Base-by-base conservation (phyloP, 768 basidiomycete species). In the Leccinum boreale region DNA sequence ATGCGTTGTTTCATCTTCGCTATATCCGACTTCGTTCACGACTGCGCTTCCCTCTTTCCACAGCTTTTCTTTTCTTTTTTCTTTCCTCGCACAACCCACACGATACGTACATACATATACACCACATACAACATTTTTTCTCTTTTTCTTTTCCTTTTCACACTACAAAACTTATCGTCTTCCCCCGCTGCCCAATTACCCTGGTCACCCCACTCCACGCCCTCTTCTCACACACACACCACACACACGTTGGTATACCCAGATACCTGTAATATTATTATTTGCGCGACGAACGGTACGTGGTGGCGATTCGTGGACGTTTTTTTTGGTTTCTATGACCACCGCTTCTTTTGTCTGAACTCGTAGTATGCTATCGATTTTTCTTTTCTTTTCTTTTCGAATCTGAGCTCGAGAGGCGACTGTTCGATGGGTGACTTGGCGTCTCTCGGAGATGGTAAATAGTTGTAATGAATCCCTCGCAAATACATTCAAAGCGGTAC, bases 231-330 rank as follows among this genome's bases (percentile, higher is more conserved):
- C 33, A 29, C 33, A 36, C 57, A n/a, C 56, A 36, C 33, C 23
- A 28, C 56, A 17, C 57, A 39, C 28, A 66, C 70, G 65, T 39
- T 50, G 52, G 59, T 71, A 73, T 73, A 70, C 70, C 70, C 56
- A 48, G 35, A 62, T 62, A 75, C 70, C 65, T 75, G 74, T 75
- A 74, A 74, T 75, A 69, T 66, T 74, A 75, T 74, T 67, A 53
- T 55, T 56, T 65, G 62, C 55, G 48, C 54, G 39, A 31, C 55
- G 35, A 54, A 39, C 15, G 15, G 45, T 24, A 24, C 11, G 23
- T 46, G 45, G 45, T 42, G 45, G 23, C 45, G 0, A 24, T 42
- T 46, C 45, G 35, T 39, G 29, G 50, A 31, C 33, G 50, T 24
- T 31, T 14, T 53, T 19, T 35, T 24, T 24, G 23, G 45, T 46